These are phyloP conservation scores for Ceratobasidium sp. DNA, from an alignment of 1,284 basidiomycete genomes.

Conservation along the genomic window DNA sequence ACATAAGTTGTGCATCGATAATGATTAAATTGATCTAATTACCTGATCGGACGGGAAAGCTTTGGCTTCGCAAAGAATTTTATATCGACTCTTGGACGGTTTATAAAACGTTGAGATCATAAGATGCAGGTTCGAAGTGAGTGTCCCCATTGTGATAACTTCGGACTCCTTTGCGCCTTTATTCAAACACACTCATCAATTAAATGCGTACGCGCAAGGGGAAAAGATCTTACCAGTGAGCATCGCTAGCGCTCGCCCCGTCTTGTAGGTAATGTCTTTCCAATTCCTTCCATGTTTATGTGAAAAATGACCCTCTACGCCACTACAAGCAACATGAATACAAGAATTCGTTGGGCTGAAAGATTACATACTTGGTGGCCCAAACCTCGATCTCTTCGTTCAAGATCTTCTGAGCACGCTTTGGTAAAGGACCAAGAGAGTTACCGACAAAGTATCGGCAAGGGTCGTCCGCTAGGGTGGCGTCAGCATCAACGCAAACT, in stretches of 20 bases:
- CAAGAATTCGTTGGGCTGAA: neutral
- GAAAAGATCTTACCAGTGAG: constrained; percentile 2
- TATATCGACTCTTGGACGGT: constrained; percentile 82
- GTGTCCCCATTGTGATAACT: constrained; percentile 91
- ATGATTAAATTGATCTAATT: constrained; percentile 47
- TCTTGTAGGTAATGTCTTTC: constrained; percentile 77
- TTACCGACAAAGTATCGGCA: constrained; percentile 95
- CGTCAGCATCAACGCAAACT: neutral
- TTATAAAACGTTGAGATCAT: constrained; percentile 95
- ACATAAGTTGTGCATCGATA: neutral
- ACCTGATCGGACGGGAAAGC: constrained; percentile 97
- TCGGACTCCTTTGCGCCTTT: constrained; percentile 85
- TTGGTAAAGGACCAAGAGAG: constrained; percentile 87
- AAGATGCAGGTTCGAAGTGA: constrained; percentile 94
- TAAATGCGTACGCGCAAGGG: neutral
- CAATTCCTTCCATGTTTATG: constrained; percentile 87
- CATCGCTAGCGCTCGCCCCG: constrained; percentile 27
- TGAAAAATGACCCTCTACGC: constrained; percentile 89
- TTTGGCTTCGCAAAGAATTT: constrained; percentile 93
- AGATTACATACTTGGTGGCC: constrained; percentile 68
- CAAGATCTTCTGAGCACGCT: constrained; percentile 73
- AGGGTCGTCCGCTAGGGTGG: constrained; percentile 56
- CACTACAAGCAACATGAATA: constrained; percentile 61
- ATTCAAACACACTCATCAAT: constrained; percentile 23
- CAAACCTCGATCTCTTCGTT: constrained; percentile 90